Conservation (phyloP, 352 stramenopile species). For the Pythium utonaiense region DNA sequence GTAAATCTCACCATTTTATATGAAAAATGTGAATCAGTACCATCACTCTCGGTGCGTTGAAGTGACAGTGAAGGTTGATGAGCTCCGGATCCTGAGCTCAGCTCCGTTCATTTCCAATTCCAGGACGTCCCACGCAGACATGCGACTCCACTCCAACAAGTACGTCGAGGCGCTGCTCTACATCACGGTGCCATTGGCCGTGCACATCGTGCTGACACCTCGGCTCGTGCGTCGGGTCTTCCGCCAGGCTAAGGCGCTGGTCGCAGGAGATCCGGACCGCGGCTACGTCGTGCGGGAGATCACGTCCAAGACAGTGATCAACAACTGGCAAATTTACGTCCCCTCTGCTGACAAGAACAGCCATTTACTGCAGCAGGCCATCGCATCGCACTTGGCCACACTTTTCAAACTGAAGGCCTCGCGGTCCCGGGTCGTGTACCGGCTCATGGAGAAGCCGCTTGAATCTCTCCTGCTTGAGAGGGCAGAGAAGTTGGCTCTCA, state of each 20-base stretch:
- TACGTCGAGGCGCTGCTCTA: slow-evolving; percentile 52
- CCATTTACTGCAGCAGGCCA: slow-evolving; percentile 53
- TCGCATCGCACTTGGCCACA: slow-evolving; percentile 41
- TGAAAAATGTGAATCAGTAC: too few species aligned
- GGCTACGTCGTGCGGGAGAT: slow-evolving; percentile 26
- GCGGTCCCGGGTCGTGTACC: slow-evolving; percentile 37
- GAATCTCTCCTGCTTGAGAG: neutral
- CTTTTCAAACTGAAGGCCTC: slow-evolving; percentile 32
- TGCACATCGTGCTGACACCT: slow-evolving; percentile 10
- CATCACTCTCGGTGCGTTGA: neutral
- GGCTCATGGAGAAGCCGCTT: slow-evolving; percentile 39
- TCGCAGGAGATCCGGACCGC: slow-evolving; percentile 2
- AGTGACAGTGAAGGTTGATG: too few species aligned
- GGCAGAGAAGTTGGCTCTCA: neutral
- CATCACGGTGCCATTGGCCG: slow-evolving; percentile 39
- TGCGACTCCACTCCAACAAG: slow-evolving; percentile 13
- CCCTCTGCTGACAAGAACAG: slow-evolving; percentile 39
- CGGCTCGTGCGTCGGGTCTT: slow-evolving; percentile 5
- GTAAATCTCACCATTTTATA: too few species aligned
- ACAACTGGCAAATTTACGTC: slow-evolving; percentile 26
- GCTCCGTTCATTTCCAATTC: neutral
- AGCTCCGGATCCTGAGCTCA: too few species aligned
- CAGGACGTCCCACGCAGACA: neutral
- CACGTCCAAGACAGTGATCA: slow-evolving; percentile 30
- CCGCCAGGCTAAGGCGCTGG: neutral